phyloP scores from a whole-genome alignment of 805 yeast genomes.

The Candida khao-thaluensis region DNA sequence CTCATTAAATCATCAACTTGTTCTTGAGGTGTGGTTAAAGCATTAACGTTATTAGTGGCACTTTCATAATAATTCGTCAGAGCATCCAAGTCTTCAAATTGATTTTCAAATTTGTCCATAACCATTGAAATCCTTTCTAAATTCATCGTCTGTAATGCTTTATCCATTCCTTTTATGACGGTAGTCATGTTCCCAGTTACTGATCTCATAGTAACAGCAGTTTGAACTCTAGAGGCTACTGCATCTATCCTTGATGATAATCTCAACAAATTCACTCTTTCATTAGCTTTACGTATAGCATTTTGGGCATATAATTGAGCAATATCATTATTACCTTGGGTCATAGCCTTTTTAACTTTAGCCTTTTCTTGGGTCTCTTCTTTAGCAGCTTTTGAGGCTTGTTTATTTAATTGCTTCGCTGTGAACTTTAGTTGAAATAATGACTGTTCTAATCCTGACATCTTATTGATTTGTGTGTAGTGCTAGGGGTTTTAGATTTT shows the following conservation, averaged over 20 bases:
- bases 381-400: conserved; percentile 85
- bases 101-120: conserved; percentile 96
- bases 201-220: conserved; percentile 96
- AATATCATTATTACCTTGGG: conserved; percentile 84
- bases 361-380: conserved; percentile 86
- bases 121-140: conserved; percentile 87
- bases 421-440: conserved; percentile 78
- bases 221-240: conserved; percentile 92
- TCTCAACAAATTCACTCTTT: conserved; percentile 74
- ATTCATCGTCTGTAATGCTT: conserved; percentile 93
- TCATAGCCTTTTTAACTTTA: conserved; percentile 83
- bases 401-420: conserved; percentile 87
- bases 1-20: conserved; percentile 88
- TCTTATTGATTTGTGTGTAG: conserved; percentile 11
- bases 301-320: conserved; percentile 94
- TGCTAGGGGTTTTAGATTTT: no score
- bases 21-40: conserved; percentile 89
- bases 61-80: conserved; percentile 89
- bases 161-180: conserved; percentile 94
- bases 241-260: conserved; percentile 91
- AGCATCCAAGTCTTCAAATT: conserved; percentile 94
- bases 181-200: conserved; percentile 92
- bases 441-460: conserved; percentile 50
- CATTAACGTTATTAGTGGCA: conserved; percentile 85
- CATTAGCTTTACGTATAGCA: conserved; percentile 89